Percentiles rank a stretch among this genome's conserved stretches.
These are phyloP conservation scores for Marasmius sp. DNA, from an alignment of 1,284 basidiomycete species.

Conservation along the genomic window DNA sequence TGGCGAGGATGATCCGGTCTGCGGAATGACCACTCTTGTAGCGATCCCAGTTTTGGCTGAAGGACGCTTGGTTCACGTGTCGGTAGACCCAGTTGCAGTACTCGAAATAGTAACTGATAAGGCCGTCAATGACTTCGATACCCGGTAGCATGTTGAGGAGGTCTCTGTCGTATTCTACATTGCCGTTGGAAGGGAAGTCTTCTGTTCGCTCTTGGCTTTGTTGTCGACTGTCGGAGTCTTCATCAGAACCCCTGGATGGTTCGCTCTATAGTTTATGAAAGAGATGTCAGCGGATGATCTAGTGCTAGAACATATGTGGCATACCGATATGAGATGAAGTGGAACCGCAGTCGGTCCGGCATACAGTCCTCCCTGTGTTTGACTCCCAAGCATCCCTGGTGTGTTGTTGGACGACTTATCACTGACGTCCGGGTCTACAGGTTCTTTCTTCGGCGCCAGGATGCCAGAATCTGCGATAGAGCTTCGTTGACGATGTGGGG, in stretches of 20 bases:
- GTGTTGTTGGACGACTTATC: slow-evolving; percentile 42
- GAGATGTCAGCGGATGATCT: slow-evolving; percentile 3
- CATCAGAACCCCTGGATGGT: slow-evolving; percentile 40
- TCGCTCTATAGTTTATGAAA: slow-evolving; percentile 35
- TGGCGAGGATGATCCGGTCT: slow-evolving; percentile 69
- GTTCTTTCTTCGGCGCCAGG: slow-evolving; percentile 54
- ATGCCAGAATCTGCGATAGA: slow-evolving; percentile 30
- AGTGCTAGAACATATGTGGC: slow-evolving; percentile 15
- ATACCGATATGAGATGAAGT: slow-evolving; percentile 63
- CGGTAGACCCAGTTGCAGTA: slow-evolving; percentile 85
- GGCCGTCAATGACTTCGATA: slow-evolving; percentile 64
- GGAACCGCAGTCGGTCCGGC: slow-evolving; percentile 71
- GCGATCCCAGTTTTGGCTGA: slow-evolving; percentile 64
- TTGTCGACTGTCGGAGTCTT: slow-evolving; percentile 50
- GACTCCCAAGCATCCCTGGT: slow-evolving; percentile 66
- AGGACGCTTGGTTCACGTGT: slow-evolving; percentile 64
- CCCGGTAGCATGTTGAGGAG: slow-evolving; percentile 65
- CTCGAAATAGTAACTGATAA: slow-evolving; percentile 75
- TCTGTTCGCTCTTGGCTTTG: slow-evolving; percentile 40
- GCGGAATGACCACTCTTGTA: slow-evolving; percentile 66
- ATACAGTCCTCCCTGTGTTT: slow-evolving; percentile 65
- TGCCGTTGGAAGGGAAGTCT: slow-evolving; percentile 7
- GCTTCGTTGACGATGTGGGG: slow-evolving; percentile 33
- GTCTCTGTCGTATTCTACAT: slow-evolving; percentile 62
- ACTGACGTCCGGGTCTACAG: slow-evolving; percentile 42